A percentile compares a stretch with the other conserved stretches of the same genome.
phyloP scores from a whole-genome alignment of 2,329 filamentous ascomycete genomes.

The Calcarisporium arbuscula region DNA sequence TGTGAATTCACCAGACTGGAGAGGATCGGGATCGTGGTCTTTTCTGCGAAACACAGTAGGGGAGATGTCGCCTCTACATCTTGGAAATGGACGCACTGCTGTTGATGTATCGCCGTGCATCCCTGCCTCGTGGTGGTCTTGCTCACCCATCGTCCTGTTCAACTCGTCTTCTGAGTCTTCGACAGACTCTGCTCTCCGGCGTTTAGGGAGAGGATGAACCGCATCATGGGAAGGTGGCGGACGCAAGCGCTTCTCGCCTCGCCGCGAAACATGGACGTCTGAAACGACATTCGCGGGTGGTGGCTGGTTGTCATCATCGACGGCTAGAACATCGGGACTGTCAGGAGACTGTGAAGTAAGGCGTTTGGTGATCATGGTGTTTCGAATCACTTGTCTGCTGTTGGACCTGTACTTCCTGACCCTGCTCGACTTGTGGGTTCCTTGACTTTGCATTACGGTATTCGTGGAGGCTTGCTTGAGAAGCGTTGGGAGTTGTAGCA shows the following conservation, averaged over 20 bases:
- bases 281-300: constrained; percentile 16
- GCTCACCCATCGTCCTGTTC: constrained; percentile 3
- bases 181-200: constrained; percentile 10
- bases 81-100: background rate
- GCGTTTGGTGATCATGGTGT: background rate
- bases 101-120: constrained; percentile 5
- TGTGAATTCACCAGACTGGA: constrained; percentile 11
- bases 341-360: constrained; percentile 1
- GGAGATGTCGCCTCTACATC: background rate
- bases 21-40: background rate
- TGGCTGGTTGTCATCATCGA: constrained; percentile 6
- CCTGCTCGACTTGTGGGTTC: constrained; percentile 7
- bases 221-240: constrained; percentile 1
- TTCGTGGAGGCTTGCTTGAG: constrained; percentile 8
- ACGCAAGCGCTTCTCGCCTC: constrained; percentile 7
- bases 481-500: background rate
- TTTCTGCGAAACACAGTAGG: background rate
- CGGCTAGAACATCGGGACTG: constrained; percentile 19
- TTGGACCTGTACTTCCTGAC: background rate
- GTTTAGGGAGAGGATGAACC: constrained; percentile 12
- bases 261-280: constrained; percentile 12
- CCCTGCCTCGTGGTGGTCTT: constrained; percentile 4
- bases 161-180: constrained; percentile 25
- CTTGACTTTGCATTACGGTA: constrained; percentile 14
- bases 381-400: background rate